Conservation (phyloP, 495 filamentous ascomycete genomes). For the Xylaria cubensis region DNA sequence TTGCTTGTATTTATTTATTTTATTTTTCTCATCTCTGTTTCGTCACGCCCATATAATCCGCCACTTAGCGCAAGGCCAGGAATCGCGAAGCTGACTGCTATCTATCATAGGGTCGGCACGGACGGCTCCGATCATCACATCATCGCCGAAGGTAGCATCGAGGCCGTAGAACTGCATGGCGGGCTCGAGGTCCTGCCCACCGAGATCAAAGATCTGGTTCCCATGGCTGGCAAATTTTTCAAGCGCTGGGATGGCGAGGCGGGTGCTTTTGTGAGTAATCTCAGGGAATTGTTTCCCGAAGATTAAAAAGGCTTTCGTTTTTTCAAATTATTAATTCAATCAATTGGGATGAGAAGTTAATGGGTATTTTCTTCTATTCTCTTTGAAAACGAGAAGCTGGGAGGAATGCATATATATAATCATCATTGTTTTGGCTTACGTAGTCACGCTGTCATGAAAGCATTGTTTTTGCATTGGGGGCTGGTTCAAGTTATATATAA, state of each 20-base stretch:
- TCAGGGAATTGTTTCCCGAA: constrained; percentile 84
- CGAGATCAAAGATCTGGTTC: constrained; percentile 58
- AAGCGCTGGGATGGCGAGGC: constrained; percentile 78
- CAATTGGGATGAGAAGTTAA: background rate
- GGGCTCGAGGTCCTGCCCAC: constrained; percentile 44
- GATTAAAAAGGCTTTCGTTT: constrained; percentile 57
- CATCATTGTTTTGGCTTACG: background rate
- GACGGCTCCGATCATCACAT: constrained; percentile 61
- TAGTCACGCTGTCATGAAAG: background rate
- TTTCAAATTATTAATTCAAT: background rate
- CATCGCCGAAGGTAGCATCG: constrained; percentile 90
- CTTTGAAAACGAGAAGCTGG: background rate
- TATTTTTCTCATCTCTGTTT: constrained; percentile 17
- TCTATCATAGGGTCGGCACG: constrained; percentile 66
- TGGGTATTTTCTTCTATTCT: background rate
- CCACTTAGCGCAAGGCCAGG: background rate
- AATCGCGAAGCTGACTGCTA: background rate
- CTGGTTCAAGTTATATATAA: background rate
- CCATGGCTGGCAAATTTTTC: constrained; percentile 84
- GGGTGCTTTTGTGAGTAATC: constrained; percentile 82
- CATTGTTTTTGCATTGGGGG: background rate
- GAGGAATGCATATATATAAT: background rate
- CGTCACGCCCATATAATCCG: background rate
- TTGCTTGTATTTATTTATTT: background rate
- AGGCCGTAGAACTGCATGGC: constrained; percentile 59